phyloP scores from a whole-genome alignment of 1,284 basidiomycete genomes.

The Golubevia pallescens region DNA sequence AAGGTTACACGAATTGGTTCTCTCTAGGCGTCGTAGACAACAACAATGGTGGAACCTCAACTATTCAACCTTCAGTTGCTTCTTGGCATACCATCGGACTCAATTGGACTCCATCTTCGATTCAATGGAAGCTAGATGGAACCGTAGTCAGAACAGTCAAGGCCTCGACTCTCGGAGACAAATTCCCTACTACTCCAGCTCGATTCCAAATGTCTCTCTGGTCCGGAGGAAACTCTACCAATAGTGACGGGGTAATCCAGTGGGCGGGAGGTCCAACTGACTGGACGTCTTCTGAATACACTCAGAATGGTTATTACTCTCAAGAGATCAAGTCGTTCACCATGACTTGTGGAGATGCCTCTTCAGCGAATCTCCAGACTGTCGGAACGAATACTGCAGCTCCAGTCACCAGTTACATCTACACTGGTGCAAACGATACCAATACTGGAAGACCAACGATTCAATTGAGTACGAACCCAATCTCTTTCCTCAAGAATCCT shows the following conservation, averaged over 20 bases:
- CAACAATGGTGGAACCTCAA: constrained; percentile 8
- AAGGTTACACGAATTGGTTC: constrained; percentile 38
- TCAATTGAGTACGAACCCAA: constrained; percentile 16
- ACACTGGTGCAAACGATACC: constrained; percentile 34
- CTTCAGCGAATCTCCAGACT: constrained; percentile 14
- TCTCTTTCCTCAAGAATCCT: constrained; percentile 17
- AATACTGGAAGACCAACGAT: constrained; percentile 26
- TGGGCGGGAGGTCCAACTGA: constrained; percentile 50
- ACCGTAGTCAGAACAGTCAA: constrained; percentile 30
- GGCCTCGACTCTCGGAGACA: constrained; percentile 16
- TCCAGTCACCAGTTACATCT: constrained; percentile 40
- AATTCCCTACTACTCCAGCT: constrained; percentile 43
- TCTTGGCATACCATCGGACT: constrained; percentile 48
- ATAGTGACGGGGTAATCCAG: constrained; percentile 23
- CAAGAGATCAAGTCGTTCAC: constrained; percentile 43
- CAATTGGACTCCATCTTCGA: constrained; percentile 37
- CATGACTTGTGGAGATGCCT: constrained; percentile 28
- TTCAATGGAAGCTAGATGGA: constrained; percentile 49
- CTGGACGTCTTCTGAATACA: constrained; percentile 31
- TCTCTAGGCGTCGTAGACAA: constrained; percentile 15
- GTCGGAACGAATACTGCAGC: constrained; percentile 33
- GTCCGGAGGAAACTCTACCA: constrained; percentile 37
- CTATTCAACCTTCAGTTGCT: constrained; percentile 15
- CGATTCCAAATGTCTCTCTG: constrained; percentile 44
- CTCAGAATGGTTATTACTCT: constrained; percentile 39